phyloP scores from a whole-genome alignment of 1,139 yeast species.

The Williopsis jadinii region DNA sequence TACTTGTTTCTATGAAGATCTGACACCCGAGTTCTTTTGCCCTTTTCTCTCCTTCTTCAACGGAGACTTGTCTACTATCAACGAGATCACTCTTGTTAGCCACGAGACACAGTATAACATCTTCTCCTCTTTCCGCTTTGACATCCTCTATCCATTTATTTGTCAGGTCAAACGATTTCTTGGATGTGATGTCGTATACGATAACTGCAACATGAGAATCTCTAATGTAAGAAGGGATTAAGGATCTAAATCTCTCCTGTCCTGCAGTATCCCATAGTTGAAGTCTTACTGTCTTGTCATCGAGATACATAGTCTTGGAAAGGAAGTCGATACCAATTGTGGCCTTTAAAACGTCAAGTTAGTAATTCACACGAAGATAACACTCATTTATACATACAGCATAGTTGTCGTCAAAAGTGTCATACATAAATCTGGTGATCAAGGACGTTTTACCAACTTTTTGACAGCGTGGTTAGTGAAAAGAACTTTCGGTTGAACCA shows the following conservation, averaged over 20 bases:
- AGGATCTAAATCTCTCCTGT: conserved; percentile 92
- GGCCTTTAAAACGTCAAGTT: conserved; percentile 38
- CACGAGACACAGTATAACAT: conserved; percentile 66
- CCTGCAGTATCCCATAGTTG: conserved; percentile 99
- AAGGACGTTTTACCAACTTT: conserved; percentile 87
- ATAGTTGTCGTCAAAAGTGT: conserved; percentile 93
- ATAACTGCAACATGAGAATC: conserved; percentile 97
- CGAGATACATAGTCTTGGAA: conserved; percentile 77
- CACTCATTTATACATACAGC: conserved; percentile 30
- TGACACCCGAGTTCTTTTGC: conserved; percentile 74
- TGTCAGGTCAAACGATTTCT: conserved; percentile 71
- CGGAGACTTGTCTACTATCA: conserved; percentile 64
- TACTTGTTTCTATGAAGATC: conserved; percentile 86
- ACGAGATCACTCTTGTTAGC: conserved; percentile 73
- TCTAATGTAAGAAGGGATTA: conserved; percentile 90
- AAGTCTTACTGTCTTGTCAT: conserved; percentile 63
- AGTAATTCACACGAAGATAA: neutral
- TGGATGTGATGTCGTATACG: conserved; percentile 87
- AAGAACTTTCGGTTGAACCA: too few species aligned
- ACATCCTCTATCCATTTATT: conserved; percentile 83
- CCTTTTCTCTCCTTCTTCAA: conserved; percentile 72
- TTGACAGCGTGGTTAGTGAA: neutral
- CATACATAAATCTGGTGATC: conserved; percentile 95
- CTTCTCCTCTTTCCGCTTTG: conserved; percentile 66
- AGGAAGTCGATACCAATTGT: conserved; percentile 95